A percentile compares a stretch with the other conserved stretches of the same genome.
Conservation (phyloP, 192 early-diverging fungal species). For the Thamnidium elegans region DNA sequence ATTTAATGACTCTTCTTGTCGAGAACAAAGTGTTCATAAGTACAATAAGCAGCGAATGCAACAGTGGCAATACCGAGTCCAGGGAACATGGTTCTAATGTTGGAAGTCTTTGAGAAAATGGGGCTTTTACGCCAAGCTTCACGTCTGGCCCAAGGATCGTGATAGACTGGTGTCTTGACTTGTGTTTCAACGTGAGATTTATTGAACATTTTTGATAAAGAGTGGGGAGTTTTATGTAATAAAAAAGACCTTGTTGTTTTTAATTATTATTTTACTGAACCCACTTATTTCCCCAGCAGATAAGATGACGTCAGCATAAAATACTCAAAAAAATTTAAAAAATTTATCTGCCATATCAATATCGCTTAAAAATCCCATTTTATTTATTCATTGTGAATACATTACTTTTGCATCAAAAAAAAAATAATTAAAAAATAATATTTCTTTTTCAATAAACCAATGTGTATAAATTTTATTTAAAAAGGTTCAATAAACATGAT, state of each 20-base stretch:
- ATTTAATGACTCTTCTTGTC: conserved; percentile 43
- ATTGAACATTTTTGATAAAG: conserved; percentile 5
- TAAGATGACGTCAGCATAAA: no score
- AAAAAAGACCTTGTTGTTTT: not conserved
- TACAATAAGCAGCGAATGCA: conserved; percentile 69
- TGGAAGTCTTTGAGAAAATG: conserved; percentile 60
- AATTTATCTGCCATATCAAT: no score
- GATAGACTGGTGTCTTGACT: conserved; percentile 36
- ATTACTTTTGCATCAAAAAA: no score
- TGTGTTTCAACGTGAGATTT: conserved; percentile 26
- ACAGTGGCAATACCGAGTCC: conserved; percentile 76
- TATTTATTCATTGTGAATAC: no score
- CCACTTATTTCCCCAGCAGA: no score
- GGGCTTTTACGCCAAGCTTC: conserved; percentile 73
- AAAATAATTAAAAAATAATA: no score
- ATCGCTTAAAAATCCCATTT: no score
- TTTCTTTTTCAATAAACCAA: no score
- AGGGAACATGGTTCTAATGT: conserved; percentile 68
- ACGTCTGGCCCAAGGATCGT: conserved; percentile 75
- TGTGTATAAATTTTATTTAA: no score
- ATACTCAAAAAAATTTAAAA: no score
- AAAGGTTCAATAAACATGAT: no score
- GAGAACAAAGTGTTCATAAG: conserved; percentile 60
- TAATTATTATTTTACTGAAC: no score
- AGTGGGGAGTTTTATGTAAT: not conserved